Evolutionary conservation across 1,284 basidiomycete genomes (phyloP).

Genomic region (Ceratobasidium sp.): DNA sequence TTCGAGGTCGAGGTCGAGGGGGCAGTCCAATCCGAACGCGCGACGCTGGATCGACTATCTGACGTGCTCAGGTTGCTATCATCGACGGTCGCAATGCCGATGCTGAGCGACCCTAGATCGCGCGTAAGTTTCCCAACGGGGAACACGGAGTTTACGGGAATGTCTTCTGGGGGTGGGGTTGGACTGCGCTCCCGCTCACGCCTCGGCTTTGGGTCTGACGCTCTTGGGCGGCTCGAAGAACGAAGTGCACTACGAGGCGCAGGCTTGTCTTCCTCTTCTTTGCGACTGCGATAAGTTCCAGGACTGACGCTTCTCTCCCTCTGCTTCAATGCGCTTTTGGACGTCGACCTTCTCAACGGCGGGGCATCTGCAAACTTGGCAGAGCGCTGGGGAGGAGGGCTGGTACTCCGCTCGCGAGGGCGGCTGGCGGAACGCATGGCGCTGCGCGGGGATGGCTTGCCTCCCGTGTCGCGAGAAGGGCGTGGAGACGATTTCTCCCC

Average conservation of each 20-base stretch:
- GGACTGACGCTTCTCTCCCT: constrained; percentile 34
- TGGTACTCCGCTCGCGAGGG: constrained; percentile 30
- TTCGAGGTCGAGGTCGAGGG: constrained; percentile 5
- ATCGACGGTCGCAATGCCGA: constrained; percentile 19
- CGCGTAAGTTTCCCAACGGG: constrained; percentile 41
- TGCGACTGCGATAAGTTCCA: constrained; percentile 4
- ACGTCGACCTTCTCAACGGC: constrained; percentile 28
- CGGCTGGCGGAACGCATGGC: constrained; percentile 42
- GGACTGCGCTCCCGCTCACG: constrained; percentile 27
- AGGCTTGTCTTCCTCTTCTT: constrained; percentile 25
- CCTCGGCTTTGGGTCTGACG: constrained; percentile 31
- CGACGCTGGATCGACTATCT: constrained; percentile 35
- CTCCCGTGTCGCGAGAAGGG: neutral
- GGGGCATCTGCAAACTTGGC: constrained; percentile 34
- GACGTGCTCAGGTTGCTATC: constrained; percentile 33
- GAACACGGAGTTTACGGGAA: constrained; percentile 6
- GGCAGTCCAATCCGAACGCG: constrained; percentile 27
- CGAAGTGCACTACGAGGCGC: constrained; percentile 24
- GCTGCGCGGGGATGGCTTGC: constrained; percentile 33
- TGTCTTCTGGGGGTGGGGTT: constrained; percentile 4
- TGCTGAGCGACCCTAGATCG: constrained; percentile 37
- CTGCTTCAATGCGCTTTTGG: constrained; percentile 35
- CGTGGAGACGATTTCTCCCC: constrained; percentile 26
- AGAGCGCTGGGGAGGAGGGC: constrained; percentile 38
- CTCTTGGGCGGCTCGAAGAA: constrained; percentile 32